Evolutionary conservation across 2,329 filamentous ascomycete genomes (phyloP).

Genomic region (Cladorrhinum sp.): DNA sequence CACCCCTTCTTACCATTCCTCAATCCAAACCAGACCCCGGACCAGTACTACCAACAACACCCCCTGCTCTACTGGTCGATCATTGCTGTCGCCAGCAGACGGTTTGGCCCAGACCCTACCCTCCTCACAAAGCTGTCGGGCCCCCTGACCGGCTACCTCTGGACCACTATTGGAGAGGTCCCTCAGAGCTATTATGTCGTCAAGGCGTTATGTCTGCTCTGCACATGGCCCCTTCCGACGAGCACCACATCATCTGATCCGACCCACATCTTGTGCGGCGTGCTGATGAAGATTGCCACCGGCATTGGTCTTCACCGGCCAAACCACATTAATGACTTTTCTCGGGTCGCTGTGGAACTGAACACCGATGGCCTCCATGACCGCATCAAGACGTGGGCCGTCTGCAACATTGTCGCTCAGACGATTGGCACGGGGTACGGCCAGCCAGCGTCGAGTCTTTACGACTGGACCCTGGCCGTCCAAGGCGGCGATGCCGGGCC

Average conservation of each 20-base stretch:
- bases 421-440: conserved; percentile 80
- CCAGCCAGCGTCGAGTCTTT: conserved; percentile 73
- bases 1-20: conserved; percentile 77
- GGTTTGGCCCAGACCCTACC: conserved; percentile 60
- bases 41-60: conserved; percentile 73
- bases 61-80: conserved; percentile 84
- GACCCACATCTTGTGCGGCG: conserved; percentile 75
- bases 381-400: conserved; percentile 76
- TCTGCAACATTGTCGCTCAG: conserved; percentile 81
- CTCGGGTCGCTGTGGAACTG: conserved; percentile 68
- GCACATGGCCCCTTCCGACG: conserved; percentile 80
- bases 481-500: conserved; percentile 58
- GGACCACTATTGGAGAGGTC: conserved; percentile 73
- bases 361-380: conserved; percentile 78
- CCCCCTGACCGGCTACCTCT: conserved; percentile 67
- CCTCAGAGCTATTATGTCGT: conserved; percentile 77
- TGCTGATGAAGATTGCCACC: conserved; percentile 85
- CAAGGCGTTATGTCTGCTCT: conserved; percentile 75
- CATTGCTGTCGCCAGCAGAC: conserved; percentile 69
- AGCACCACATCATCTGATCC: conserved; percentile 76
- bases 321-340: conserved; percentile 80
- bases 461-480: conserved; percentile 69
- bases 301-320: conserved; percentile 79
- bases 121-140: conserved; percentile 67
- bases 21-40: conserved; percentile 62